Conservation (phyloP, 139 green algal genomes). For the Haematococcus lacustris region DNA sequence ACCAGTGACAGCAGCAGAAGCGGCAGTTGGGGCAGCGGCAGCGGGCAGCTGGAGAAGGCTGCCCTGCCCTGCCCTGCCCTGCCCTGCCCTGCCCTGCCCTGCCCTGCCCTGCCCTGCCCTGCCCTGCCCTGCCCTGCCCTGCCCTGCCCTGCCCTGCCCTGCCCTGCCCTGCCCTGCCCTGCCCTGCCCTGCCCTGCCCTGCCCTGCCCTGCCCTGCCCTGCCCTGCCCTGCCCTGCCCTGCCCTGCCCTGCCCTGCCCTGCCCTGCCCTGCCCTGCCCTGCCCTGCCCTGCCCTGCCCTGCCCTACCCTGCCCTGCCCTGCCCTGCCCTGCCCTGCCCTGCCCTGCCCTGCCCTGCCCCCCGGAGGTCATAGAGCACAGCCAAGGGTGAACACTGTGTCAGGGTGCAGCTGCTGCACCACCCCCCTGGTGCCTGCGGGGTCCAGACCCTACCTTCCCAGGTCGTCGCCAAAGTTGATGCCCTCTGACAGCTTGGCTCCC, state of each 20-base stretch:
- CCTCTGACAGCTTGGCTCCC: constrained; percentile 91
- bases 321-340: neutral
- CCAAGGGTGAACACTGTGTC: neutral
- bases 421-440: neutral
- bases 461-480: constrained; percentile 98
- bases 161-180: too few species aligned
- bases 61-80: neutral
- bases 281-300: neutral
- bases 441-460: constrained; percentile 66
- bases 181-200: neutral
- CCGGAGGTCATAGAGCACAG: neutral
- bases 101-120: neutral
- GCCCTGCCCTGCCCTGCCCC: neutral
- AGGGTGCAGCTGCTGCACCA: neutral
- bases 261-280: too few species aligned
- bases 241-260: neutral
- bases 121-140: neutral
- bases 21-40: neutral
- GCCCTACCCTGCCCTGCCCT: neutral
- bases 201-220: neutral
- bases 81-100: neutral
- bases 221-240: neutral
- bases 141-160: neutral
- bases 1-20: neutral
- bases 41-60: neutral